phyloP scores from a whole-genome alignment of 768 basidiomycete species.

The Kwoniella mangroviensis region DNA sequence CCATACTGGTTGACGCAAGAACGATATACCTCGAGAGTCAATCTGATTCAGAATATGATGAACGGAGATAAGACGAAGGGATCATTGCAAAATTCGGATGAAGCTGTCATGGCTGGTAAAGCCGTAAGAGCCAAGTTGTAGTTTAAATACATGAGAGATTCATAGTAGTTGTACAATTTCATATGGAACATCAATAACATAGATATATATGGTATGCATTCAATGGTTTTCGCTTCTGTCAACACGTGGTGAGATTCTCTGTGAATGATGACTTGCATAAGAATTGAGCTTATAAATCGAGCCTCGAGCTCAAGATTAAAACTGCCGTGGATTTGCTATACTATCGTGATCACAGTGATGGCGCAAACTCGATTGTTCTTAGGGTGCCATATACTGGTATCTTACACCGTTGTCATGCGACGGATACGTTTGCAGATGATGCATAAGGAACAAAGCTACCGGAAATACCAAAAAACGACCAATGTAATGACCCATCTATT shows the following conservation, averaged over 20 bases:
- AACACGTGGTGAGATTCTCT: too few species aligned
- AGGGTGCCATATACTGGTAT: too few species aligned
- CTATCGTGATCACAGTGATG: too few species aligned
- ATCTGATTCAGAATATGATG: slow-evolving; percentile 35
- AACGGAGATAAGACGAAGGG: slow-evolving; percentile 23
- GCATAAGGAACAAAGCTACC: slow-evolving; percentile 1
- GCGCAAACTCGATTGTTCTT: too few species aligned
- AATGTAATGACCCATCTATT: slow-evolving; percentile 7
- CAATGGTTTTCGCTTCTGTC: not conserved
- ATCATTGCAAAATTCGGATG: slow-evolving; percentile 17
- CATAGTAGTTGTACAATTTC: not conserved
- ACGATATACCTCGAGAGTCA: slow-evolving; percentile 30
- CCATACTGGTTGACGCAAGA: slow-evolving; percentile 37
- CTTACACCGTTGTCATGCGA: too few species aligned
- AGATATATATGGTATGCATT: not conserved
- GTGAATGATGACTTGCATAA: too few species aligned
- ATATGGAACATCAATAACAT: not conserved
- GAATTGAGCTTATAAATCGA: too few species aligned
- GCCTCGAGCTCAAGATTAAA: too few species aligned
- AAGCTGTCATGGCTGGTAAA: slow-evolving; percentile 22
- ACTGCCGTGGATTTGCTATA: too few species aligned
- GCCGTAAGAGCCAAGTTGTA: slow-evolving; percentile 12
- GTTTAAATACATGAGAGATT: not conserved
- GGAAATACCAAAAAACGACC: not conserved
- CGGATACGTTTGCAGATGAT: not conserved